Percentiles rank a stretch among this genome's conserved stretches.
phyloP scores from a whole-genome alignment of 2,329 filamentous ascomycete species.

The Colletotrichum sojae region DNA sequence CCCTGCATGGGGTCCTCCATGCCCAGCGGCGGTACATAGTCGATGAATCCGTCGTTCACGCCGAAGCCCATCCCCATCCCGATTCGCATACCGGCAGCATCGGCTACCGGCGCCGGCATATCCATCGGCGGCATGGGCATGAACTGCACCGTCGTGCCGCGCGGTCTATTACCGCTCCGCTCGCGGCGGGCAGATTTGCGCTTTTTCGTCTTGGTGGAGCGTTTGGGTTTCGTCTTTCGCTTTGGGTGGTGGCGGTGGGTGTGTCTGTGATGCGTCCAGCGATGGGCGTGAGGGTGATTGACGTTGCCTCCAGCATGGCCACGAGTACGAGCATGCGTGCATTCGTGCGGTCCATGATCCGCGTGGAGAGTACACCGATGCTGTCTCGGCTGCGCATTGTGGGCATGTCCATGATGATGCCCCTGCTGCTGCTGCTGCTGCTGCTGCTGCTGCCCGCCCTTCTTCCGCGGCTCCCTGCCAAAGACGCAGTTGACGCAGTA shows the following conservation, averaged over 20 bases:
- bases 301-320: neutral
- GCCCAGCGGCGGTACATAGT: slow-evolving; percentile 29
- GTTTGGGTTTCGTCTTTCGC: neutral
- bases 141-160: slow-evolving; percentile 7
- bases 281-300: neutral
- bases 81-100: slow-evolving; percentile 9
- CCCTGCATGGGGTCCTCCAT: slow-evolving; percentile 27
- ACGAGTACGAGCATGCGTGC: neutral
- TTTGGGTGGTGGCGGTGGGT: slow-evolving; percentile 6
- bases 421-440: no score
- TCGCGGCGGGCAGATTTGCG: neutral
- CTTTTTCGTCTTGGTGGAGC: neutral
- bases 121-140: slow-evolving; percentile 30
- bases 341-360: neutral
- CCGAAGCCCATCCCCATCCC: slow-evolving; percentile 16
- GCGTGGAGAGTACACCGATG: neutral
- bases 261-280: slow-evolving; percentile 27
- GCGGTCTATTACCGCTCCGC: neutral
- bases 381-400: neutral
- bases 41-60: slow-evolving; percentile 33
- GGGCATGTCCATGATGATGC: neutral
- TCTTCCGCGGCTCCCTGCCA: neutral
- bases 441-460: neutral
- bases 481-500: slow-evolving; percentile 32
- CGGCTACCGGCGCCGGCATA: slow-evolving; percentile 19